Percentiles rank a stretch among this genome's conserved stretches.
These are phyloP conservation scores for Pseudozyma sp. DNA, from an alignment of 1,284 basidiomycete species.

Conservation along the genomic window DNA sequence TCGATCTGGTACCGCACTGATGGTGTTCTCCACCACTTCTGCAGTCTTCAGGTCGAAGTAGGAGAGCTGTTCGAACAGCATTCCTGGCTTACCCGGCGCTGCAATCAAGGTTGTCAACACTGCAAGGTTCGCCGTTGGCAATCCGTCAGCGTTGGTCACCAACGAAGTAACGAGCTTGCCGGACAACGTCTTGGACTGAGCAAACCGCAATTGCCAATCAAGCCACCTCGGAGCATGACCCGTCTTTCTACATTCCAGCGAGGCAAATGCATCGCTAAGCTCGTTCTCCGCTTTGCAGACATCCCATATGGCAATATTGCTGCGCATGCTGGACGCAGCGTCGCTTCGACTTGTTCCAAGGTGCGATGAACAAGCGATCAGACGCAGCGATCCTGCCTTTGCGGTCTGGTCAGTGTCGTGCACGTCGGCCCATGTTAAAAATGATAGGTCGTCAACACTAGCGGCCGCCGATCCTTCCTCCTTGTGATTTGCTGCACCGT, in stretches of 20 bases:
- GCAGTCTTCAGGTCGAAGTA: constrained; percentile 22
- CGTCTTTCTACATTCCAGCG: constrained; percentile 47
- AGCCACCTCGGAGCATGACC: constrained; percentile 32
- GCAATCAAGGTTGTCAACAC: constrained; percentile 21
- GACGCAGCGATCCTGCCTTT: constrained; percentile 14
- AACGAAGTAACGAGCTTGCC: constrained; percentile 37
- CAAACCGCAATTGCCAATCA: constrained; percentile 39
- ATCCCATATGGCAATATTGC: constrained; percentile 40
- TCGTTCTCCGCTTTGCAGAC: constrained; percentile 27
- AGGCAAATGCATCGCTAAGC: constrained; percentile 44
- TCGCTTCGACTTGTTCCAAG: neutral
- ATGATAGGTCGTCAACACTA: constrained; percentile 2
- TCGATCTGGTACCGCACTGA: constrained; percentile 14
- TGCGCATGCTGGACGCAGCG: constrained; percentile 10
- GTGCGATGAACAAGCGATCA: constrained; percentile 26
- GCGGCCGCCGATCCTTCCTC: neutral
- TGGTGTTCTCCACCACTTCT: neutral
- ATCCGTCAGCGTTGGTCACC: constrained; percentile 12
- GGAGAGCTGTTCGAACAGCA: constrained; percentile 27
- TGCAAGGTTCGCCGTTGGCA: constrained; percentile 14
- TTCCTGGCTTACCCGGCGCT: neutral
- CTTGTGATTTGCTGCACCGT: neutral
- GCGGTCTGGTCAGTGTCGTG: neutral
- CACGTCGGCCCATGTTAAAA: constrained; percentile 33
- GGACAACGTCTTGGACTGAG: constrained; percentile 8